phyloP scores from a whole-genome alignment of 176 grass and related monocot species.

The Bromus sterilis region DNA sequence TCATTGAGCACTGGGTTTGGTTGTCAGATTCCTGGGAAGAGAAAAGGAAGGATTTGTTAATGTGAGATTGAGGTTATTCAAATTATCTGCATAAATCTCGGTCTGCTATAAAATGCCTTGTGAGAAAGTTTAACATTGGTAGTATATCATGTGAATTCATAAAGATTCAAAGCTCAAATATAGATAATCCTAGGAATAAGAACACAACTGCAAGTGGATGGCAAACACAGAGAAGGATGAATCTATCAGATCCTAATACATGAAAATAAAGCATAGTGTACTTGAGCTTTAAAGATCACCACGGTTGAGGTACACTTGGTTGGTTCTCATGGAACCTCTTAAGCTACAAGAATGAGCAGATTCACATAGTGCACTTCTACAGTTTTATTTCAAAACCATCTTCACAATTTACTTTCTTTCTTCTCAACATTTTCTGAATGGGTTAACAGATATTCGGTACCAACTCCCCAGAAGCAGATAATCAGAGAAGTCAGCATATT shows the following conservation, averaged over 20 bases:
- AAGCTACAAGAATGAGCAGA: background rate
- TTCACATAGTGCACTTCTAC: background rate
- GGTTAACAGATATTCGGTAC: background rate
- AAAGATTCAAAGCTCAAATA: background rate
- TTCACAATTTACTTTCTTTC: background rate
- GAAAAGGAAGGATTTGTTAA: background rate
- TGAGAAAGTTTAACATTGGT: background rate
- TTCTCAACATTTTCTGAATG: background rate
- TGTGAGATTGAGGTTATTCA: background rate
- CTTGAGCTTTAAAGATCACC: background rate
- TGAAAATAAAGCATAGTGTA: background rate
- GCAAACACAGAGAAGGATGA: background rate
- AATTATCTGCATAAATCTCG: background rate
- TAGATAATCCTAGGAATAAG: background rate
- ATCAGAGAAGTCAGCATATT: background rate
- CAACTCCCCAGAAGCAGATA: background rate
- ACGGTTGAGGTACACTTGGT: background rate
- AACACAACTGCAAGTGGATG: background rate
- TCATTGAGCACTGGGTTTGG: conserved; percentile 50
- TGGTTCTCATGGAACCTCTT: background rate
- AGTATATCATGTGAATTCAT: background rate
- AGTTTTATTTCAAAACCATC: background rate
- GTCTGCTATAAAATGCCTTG: background rate
- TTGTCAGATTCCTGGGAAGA: conserved; percentile 35
- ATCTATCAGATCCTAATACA: background rate